Evolutionary conservation across 208 protist species (phyloP).

Genomic region (Acanthamoeba castellanii): DNA sequence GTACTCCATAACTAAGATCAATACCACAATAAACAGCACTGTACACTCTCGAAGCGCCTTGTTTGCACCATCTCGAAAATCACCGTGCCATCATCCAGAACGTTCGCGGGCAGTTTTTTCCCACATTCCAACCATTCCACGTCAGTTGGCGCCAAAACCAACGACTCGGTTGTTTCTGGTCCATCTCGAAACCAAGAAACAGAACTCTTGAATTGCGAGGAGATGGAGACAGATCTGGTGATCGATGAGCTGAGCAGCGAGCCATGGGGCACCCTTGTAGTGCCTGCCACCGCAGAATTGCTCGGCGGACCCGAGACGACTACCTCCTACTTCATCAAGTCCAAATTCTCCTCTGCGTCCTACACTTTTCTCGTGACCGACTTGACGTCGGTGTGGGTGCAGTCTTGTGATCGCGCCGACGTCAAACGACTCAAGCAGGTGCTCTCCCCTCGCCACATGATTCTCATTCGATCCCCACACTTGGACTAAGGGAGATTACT

Average conservation of each 20-base stretch:
- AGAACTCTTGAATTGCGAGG: background rate
- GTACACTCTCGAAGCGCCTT: too few species aligned
- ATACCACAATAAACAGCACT: background rate
- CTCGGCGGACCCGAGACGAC: background rate
- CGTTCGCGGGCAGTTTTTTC: too few species aligned
- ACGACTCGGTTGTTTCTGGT: too few species aligned
- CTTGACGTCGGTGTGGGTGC: constrained; percentile 2
- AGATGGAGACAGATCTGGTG: background rate
- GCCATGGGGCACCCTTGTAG: background rate
- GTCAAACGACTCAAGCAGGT: constrained; percentile 33
- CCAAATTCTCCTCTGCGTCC: background rate
- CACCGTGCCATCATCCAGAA: too few species aligned
- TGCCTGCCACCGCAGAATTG: background rate
- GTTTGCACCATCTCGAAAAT: too few species aligned
- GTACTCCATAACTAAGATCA: background rate
- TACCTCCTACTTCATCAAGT: constrained; percentile 38
- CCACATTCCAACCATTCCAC: too few species aligned
- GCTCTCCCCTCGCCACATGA: background rate
- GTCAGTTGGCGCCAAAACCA: too few species aligned
- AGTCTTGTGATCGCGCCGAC: background rate
- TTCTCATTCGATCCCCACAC: background rate
- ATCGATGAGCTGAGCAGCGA: background rate
- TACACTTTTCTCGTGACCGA: constrained; percentile 38
- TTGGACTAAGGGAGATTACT: background rate
- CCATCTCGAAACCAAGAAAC: too few species aligned